These are phyloP conservation scores for Arachis monticola DNA, from an alignment of 331 rosid genomes.

Conservation along the genomic window DNA sequence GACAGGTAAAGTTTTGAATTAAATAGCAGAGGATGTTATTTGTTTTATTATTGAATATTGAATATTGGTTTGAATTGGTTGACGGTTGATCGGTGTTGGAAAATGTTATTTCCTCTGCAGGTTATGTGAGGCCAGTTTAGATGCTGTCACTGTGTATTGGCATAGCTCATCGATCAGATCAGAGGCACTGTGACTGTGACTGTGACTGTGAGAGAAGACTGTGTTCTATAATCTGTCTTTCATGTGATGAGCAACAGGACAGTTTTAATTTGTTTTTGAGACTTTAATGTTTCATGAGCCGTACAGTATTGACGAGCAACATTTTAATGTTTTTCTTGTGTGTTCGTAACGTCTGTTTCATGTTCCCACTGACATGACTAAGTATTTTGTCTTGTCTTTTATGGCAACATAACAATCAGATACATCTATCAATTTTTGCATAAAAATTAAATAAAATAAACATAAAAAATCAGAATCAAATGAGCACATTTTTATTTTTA, in stretches of 20 bases:
- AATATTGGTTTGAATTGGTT: neutral
- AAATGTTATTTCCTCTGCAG: conserved; percentile 46
- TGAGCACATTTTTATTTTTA: no score
- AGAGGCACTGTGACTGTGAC: conserved; percentile 18
- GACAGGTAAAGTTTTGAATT: conserved; percentile 8
- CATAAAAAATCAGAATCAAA: no score
- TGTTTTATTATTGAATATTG: conserved; percentile 31
- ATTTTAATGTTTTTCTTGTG: conserved; percentile 23
- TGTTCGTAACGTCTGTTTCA: neutral
- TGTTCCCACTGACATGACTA: neutral
- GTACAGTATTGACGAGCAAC: neutral
- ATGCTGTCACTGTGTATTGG: conserved; percentile 42
- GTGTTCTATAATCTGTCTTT: conserved; percentile 29
- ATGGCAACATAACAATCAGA: no score
- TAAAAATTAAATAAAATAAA: no score
- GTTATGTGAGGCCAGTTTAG: conserved; percentile 41
- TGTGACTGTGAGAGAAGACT: no score
- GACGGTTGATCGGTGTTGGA: conserved; percentile 46
- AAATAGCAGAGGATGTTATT: conserved; percentile 35
- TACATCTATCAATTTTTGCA: neutral
- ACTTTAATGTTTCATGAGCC: conserved; percentile 22
- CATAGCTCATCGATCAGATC: neutral
- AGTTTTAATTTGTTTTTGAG: conserved; percentile 17
- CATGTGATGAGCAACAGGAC: conserved; percentile 43
- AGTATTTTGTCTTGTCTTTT: neutral